Conservation (phyloP, 2,329 filamentous ascomycete species). For the Ascochyta viciae-villosae region DNA sequence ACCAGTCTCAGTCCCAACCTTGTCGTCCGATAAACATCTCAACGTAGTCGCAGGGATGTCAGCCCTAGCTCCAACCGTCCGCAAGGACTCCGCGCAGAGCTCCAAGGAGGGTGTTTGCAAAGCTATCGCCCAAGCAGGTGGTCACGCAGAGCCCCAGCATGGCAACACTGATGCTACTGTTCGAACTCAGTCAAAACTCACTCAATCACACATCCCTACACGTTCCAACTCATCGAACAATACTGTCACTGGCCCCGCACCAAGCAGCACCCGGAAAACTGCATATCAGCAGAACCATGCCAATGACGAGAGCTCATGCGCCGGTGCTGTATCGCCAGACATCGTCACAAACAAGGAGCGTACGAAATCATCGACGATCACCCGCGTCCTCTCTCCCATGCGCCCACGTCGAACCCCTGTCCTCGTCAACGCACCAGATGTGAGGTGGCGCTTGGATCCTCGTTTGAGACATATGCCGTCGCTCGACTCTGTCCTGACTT, state of each 20-base stretch:
- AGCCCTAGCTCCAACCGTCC: background rate
- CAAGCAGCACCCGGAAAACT: background rate
- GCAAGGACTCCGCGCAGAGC: constrained; percentile 7
- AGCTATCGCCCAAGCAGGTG: background rate
- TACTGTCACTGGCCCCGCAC: background rate
- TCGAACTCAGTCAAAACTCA: background rate
- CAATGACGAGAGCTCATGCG: background rate
- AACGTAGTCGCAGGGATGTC: background rate
- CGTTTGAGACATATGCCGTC: background rate
- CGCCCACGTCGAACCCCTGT: constrained; percentile 10
- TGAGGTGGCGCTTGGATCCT: constrained; percentile 1
- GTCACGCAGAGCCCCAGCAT: background rate
- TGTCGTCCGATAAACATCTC: background rate
- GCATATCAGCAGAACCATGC: background rate
- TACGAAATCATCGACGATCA: background rate
- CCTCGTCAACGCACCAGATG: constrained; percentile 12
- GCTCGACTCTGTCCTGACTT: background rate
- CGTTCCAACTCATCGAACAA: background rate
- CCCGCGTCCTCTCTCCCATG: constrained; percentile 5
- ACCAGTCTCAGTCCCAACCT: background rate
- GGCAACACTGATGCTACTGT: background rate
- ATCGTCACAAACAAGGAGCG: constrained; percentile 12
- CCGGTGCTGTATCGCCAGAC: background rate
- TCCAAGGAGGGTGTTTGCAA: background rate
- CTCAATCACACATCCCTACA: background rate